Evolutionary conservation across 192 early-diverging fungal species (phyloP).

Genomic region (Coemansia sp.): DNA sequence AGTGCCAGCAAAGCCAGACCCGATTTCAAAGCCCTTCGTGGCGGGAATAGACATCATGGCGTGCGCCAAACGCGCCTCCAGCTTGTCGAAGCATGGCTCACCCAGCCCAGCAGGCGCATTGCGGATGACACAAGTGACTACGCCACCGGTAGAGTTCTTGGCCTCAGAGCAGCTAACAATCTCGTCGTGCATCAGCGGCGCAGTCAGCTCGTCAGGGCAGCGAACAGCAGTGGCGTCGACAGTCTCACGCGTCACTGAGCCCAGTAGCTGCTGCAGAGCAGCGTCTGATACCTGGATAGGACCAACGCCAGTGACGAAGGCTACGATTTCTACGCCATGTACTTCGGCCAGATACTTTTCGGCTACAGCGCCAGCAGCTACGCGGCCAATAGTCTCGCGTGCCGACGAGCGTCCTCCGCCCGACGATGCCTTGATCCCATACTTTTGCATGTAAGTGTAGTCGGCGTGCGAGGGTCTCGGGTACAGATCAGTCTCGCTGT

Average conservation of each 20-base stretch:
- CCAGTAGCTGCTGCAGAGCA: slow-evolving; percentile 69
- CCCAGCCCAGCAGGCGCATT: slow-evolving; percentile 90
- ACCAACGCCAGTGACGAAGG: slow-evolving; percentile 92
- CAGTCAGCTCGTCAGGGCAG: slow-evolving; percentile 79
- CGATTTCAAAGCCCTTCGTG: slow-evolving; percentile 98
- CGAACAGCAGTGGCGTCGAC: slow-evolving; percentile 87
- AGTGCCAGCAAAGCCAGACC: slow-evolving; percentile 90
- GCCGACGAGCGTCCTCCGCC: slow-evolving; percentile 95
- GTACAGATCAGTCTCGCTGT: slow-evolving; percentile 93
- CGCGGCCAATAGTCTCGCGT: slow-evolving; percentile 95
- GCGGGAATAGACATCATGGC: slow-evolving; percentile 99
- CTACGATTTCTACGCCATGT: slow-evolving; percentile 88
- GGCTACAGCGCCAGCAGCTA: slow-evolving; percentile 96
- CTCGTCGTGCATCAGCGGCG: slow-evolving; percentile 82
- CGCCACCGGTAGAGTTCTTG: slow-evolving; percentile 93
- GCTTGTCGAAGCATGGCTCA: slow-evolving; percentile 98
- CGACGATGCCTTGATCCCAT: slow-evolving; percentile 91
- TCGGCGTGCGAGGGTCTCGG: slow-evolving; percentile 98
- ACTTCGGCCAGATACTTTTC: slow-evolving; percentile 90
- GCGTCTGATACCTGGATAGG: slow-evolving; percentile 68
- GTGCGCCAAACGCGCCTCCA: slow-evolving; percentile 94
- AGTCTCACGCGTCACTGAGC: slow-evolving; percentile 67
- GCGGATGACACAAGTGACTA: slow-evolving; percentile 94
- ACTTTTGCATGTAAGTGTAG: slow-evolving; percentile 95
- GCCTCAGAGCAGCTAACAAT: slow-evolving; percentile 79